Conservation (phyloP, 768 basidiomycete species). For the Collybiopsis luxurians region DNA sequence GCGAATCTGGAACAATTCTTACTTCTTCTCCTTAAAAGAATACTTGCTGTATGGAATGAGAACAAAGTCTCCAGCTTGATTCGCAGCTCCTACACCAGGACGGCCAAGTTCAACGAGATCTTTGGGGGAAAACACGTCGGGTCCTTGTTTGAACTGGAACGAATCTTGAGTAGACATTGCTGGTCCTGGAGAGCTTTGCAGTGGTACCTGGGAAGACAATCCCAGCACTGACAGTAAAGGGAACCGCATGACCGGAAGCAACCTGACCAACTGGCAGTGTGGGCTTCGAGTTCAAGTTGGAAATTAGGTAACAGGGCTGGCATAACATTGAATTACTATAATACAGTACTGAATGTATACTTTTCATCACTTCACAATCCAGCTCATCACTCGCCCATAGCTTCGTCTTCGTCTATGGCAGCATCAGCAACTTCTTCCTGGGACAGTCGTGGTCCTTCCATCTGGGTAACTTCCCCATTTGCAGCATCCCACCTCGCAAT, state of each 20-base stretch:
- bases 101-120: conserved; percentile 69
- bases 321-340: neutral
- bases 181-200: conserved; percentile 23
- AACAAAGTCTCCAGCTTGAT: conserved; percentile 64
- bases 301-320: no score
- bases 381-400: conserved; percentile 49
- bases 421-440: conserved; percentile 31
- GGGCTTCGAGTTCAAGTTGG: no score
- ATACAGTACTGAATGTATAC: conserved; percentile 6
- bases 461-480: conserved; percentile 60
- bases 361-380: conserved; percentile 12
- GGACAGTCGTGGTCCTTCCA: conserved; percentile 43
- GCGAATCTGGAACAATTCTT: conserved; percentile 20
- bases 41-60: conserved; percentile 66
- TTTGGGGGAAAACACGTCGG: conserved; percentile 65
- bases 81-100: conserved; percentile 65
- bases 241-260: conserved; percentile 45
- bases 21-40: conserved; percentile 75
- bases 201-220: conserved; percentile 52
- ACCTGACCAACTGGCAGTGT: neutral
- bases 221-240: conserved; percentile 44
- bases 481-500: conserved; percentile 70
- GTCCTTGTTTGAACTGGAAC: conserved; percentile 58
- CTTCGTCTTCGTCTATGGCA: conserved; percentile 35
- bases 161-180: conserved; percentile 23